Evolutionary conservation across 2,329 filamentous ascomycete species (phyloP).

Genomic region (Alternaria sp.): DNA sequence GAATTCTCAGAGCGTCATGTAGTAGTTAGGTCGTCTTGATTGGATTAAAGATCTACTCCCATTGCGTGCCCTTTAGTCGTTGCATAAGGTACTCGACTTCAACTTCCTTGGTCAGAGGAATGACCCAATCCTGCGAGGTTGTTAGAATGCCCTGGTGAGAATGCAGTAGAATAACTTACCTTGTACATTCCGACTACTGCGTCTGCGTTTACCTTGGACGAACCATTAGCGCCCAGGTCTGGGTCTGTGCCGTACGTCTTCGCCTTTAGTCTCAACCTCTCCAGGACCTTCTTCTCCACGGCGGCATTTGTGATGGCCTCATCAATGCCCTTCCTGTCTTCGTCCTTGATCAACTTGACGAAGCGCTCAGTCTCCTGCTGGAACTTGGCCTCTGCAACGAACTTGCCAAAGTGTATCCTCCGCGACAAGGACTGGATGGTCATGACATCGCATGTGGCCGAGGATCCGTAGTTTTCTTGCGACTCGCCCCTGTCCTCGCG

Average conservation of each 20-base stretch:
- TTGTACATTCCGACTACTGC: slow-evolving; percentile 61
- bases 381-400: slow-evolving; percentile 97
- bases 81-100: slow-evolving; percentile 99
- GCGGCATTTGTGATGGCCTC: slow-evolving; percentile 87
- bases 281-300: slow-evolving; percentile 91
- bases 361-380: slow-evolving; percentile 81
- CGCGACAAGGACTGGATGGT: slow-evolving; percentile 89
- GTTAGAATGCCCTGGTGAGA: neutral
- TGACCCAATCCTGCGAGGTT: slow-evolving; percentile 74
- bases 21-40: too few relatives aligned
- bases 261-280: slow-evolving; percentile 85
- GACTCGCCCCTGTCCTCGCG: slow-evolving; percentile 81
- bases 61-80: slow-evolving; percentile 69
- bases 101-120: slow-evolving; percentile 96
- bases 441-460: slow-evolving; percentile 88
- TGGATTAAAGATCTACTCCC: slow-evolving; percentile 48
- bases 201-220: slow-evolving; percentile 87
- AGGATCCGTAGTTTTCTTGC: slow-evolving; percentile 93
- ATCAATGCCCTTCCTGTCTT: slow-evolving; percentile 81
- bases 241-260: slow-evolving; percentile 94
- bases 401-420: slow-evolving; percentile 97
- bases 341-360: slow-evolving; percentile 80
- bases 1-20: too few relatives aligned
- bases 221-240: slow-evolving; percentile 65
- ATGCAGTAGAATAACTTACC: slow-evolving; percentile 18